Percentiles rank a stretch among this genome's conserved stretches.
Conservation (phyloP, 805 yeast species). For the Candida ipomoeae region DNA sequence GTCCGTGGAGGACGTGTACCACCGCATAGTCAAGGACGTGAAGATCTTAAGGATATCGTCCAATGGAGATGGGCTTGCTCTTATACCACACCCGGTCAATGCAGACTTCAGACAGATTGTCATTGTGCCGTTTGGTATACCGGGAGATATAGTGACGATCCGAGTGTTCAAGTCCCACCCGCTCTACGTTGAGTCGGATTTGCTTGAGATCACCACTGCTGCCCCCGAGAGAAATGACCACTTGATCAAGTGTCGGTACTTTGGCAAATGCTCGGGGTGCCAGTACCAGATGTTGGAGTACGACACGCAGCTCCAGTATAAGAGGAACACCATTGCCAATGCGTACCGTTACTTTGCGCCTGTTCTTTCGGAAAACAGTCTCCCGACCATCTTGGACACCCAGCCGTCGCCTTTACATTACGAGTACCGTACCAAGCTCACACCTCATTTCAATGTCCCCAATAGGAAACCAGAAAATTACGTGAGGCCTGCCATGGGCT, state of each 20-base stretch:
- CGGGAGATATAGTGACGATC: slow-evolving; percentile 74
- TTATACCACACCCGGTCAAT: slow-evolving; percentile 56
- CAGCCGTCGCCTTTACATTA: slow-evolving; percentile 73
- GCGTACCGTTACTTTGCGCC: slow-evolving; percentile 82
- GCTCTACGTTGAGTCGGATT: slow-evolving; percentile 67
- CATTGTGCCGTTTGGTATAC: slow-evolving; percentile 80
- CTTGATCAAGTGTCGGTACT: slow-evolving; percentile 72
- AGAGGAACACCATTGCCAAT: slow-evolving; percentile 68
- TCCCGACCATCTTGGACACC: slow-evolving; percentile 64
- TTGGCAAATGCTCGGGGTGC: slow-evolving; percentile 92
- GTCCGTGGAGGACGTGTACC: slow-evolving; percentile 44
- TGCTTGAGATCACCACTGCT: slow-evolving; percentile 44
- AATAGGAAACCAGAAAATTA: slow-evolving; percentile 38
- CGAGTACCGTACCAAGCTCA: slow-evolving; percentile 84
- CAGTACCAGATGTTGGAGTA: slow-evolving; percentile 83
- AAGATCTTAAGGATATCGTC: slow-evolving; percentile 58
- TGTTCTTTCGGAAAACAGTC: slow-evolving; percentile 32
- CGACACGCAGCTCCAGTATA: slow-evolving; percentile 65
- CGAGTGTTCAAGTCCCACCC: slow-evolving; percentile 78
- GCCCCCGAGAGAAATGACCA: slow-evolving; percentile 47
- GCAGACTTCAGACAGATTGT: slow-evolving; percentile 52
- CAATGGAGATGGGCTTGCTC: slow-evolving; percentile 83
- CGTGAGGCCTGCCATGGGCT: slow-evolving; percentile 73
- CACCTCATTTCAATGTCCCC: slow-evolving; percentile 91
- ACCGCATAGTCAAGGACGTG: slow-evolving; percentile 57